Percentiles rank a stretch among this genome's conserved stretches.
Conservation (phyloP, 2,329 filamentous ascomycete genomes). For the Fusarium sp. region DNA sequence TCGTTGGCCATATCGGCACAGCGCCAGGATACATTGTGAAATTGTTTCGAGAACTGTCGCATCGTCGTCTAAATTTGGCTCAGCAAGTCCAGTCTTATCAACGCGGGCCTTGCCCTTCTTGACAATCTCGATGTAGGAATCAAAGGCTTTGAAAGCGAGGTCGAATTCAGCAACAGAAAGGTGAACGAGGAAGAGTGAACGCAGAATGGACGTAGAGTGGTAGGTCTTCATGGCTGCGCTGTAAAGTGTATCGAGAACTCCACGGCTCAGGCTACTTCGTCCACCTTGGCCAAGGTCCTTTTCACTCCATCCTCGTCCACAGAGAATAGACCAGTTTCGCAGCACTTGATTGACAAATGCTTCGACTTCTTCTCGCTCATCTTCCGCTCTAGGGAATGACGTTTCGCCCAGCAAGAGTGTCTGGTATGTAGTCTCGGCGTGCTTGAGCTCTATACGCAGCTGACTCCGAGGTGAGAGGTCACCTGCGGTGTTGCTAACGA, state of each 20-base stretch:
- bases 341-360: slow-evolving; percentile 83
- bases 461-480: slow-evolving; percentile 71
- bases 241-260: slow-evolving; percentile 89
- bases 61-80: slow-evolving; percentile 82
- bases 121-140: slow-evolving; percentile 91
- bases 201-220: slow-evolving; percentile 90
- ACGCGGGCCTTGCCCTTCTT: slow-evolving; percentile 86
- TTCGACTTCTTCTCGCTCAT: slow-evolving; percentile 84
- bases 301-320: slow-evolving; percentile 83
- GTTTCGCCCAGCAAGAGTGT: slow-evolving; percentile 81
- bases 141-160: slow-evolving; percentile 88
- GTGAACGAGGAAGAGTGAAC: slow-evolving; percentile 90
- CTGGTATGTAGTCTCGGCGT: slow-evolving; percentile 84
- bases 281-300: slow-evolving; percentile 85
- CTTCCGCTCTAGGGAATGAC: slow-evolving; percentile 85
- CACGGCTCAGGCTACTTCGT: slow-evolving; percentile 78
- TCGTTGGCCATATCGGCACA: slow-evolving; percentile 84
- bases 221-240: slow-evolving; percentile 93
- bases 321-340: slow-evolving; percentile 86
- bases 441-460: slow-evolving; percentile 82
- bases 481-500: slow-evolving; percentile 56
- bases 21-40: slow-evolving; percentile 80
- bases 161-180: slow-evolving; percentile 91
- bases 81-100: slow-evolving; percentile 79
- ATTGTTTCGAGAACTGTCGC: slow-evolving; percentile 82